phyloP scores from a whole-genome alignment of 768 basidiomycete species.

The Crucibulum laeve region DNA sequence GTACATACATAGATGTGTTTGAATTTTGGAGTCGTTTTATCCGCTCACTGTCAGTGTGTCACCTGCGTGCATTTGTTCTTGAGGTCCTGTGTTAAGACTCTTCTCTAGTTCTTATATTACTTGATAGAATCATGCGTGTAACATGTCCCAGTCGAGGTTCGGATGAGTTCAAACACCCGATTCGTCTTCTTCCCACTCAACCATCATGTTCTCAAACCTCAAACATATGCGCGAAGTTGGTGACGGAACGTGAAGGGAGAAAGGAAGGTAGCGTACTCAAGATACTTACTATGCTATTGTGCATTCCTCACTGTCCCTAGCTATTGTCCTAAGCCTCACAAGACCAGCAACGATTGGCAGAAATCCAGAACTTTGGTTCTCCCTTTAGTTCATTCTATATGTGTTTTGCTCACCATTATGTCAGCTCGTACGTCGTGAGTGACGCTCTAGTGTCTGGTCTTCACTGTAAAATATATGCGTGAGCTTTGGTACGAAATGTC shows the following conservation, averaged over 20 bases:
- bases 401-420: neutral
- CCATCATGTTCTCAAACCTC: neutral
- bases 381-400: neutral
- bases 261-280: constrained; percentile 51
- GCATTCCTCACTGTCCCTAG: constrained; percentile 26
- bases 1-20: no score
- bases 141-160: no score
- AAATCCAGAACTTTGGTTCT: constrained; percentile 62
- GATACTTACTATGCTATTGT: neutral
- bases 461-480: constrained; percentile 83
- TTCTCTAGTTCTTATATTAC: no score
- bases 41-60: no score
- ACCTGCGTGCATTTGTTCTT: no score
- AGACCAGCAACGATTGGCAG: constrained; percentile 69
- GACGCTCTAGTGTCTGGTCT: constrained; percentile 63
- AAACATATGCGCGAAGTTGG: constrained; percentile 69
- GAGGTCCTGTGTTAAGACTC: no score
- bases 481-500: constrained; percentile 15
- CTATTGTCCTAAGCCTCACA: constrained; percentile 53
- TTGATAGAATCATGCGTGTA: no score
- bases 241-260: constrained; percentile 56
- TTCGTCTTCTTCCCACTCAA: no score
- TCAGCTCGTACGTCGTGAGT: constrained; percentile 58
- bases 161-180: no score
- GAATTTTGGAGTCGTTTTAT: no score